Conservation (phyloP, 176 grass and related monocot genomes). For the Cenchrus fungigraminus region DNA sequence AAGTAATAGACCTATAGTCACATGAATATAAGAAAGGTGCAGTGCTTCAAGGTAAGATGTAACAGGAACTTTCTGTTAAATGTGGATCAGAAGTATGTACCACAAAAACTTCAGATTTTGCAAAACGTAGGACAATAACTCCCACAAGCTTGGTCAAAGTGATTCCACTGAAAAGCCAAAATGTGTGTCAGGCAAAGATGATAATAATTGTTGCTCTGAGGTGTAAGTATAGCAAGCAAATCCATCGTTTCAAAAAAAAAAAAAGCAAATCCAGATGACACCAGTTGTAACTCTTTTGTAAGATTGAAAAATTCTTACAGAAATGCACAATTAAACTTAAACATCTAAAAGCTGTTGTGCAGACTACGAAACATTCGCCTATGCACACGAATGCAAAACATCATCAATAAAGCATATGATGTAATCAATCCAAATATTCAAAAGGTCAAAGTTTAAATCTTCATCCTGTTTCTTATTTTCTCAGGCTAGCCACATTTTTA, state of each 20-base stretch:
- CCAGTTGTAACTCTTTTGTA: neutral
- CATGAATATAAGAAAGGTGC: slow-evolving; percentile 8
- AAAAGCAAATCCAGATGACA: slow-evolving; percentile 4
- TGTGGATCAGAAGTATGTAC: slow-evolving; percentile 48
- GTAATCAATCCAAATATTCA: slow-evolving; percentile 4
- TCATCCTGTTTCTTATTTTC: slow-evolving; percentile 9
- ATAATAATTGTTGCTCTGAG: slow-evolving; percentile 12
- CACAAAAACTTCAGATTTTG: slow-evolving; percentile 98
- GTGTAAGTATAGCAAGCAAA: neutral
- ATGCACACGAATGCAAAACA: neutral
- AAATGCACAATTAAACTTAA: slow-evolving; percentile 40
- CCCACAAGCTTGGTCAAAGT: slow-evolving; percentile 97
- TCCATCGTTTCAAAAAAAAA: no score
- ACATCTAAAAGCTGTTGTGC: neutral
- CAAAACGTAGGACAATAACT: slow-evolving; percentile 90
- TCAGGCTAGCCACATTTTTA: slow-evolving; percentile 22
- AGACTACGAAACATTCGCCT: neutral
- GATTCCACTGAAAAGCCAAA: slow-evolving; percentile 78
- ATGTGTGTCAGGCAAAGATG: slow-evolving; percentile 36
- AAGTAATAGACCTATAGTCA: slow-evolving; percentile 95
- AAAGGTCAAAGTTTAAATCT: slow-evolving; percentile 12
- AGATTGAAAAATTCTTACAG: neutral
- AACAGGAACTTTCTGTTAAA: slow-evolving; percentile 6
- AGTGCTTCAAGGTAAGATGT: slow-evolving; percentile 15
- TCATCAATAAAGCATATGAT: neutral